Evolutionary conservation across 352 stramenopile species (phyloP), one percentile per base, ranked within the genome.

Genomic region (Detonula confervacea): DNA sequence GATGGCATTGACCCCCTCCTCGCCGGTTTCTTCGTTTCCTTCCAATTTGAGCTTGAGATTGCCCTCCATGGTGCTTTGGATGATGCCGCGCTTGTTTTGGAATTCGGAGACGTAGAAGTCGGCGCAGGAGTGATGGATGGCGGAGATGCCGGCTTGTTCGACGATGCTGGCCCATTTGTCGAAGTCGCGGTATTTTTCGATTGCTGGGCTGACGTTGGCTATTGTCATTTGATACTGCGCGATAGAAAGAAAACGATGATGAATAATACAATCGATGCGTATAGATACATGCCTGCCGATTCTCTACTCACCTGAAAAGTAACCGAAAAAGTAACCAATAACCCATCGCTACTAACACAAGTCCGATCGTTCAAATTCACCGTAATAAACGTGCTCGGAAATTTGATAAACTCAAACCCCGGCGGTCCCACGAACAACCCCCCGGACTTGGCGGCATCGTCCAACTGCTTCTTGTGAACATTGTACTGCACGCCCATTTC

Each of bases 361-460:
- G 63, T 79, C 29, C 60, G 68, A 56, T 75, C 62, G 27, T 78
- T 56, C 14, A 84, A 35, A 64, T 85, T 71, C 11, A 75, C 67
- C 42, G 65, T 87, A 14, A 87, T 79, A 35, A 75, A 87, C 8
- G 76, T 87, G 7, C 70, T 81, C 11, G 83, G 79, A 56, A 90
- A 90, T 46, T 90, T 90, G 54, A 90, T 81, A 30, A 90, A 87
- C 24, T 63, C n/a, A 79, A 79, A 88, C 3, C 83, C 83, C 30
- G 79, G 79, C 47, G 83, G 83, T 16, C 83, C 83, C 4, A 75
- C 9, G 64, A 81, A 80, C 0, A 89, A 51, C 18, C 78, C 83
- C 42, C 79, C 78, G 9, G 29, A 67, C 51, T 83, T 76, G 14
- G 67, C 46, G 11, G 70, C 69, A 54, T 87, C 83, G 12, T 85